Conservation (phyloP, 2,329 filamentous ascomycete genomes). For the Pseudocercospora macadamiae region DNA sequence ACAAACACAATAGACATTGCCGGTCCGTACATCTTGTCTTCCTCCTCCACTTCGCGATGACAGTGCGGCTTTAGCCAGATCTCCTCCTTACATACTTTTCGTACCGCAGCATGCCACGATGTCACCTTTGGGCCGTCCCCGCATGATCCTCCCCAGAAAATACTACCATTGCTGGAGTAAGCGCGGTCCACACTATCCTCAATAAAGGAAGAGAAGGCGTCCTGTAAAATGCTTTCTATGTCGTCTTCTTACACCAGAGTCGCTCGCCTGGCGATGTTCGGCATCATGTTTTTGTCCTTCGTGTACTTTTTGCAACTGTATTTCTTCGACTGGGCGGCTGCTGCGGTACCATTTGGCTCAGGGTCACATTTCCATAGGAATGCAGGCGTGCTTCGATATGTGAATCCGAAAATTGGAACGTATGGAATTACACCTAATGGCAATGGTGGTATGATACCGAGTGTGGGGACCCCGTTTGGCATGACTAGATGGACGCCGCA, state of each 20-base stretch:
- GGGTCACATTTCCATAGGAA: slow-evolving; percentile 28
- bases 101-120: background rate
- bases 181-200: too few relatives aligned
- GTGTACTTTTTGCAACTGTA: slow-evolving; percentile 2
- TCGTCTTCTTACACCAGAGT: background rate
- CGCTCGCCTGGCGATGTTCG: background rate
- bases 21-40: too few relatives aligned
- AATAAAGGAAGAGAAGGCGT: too few relatives aligned
- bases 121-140: too few relatives aligned
- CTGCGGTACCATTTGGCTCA: background rate
- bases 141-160: too few relatives aligned
- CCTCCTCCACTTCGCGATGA: too few relatives aligned
- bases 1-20: too few relatives aligned
- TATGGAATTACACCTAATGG: slow-evolving; percentile 38
- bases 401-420: slow-evolving; percentile 39
- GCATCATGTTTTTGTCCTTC: background rate
- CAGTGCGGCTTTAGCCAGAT: too few relatives aligned
- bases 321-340: background rate
- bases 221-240: background rate
- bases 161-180: background rate
- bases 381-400: slow-evolving; percentile 34
- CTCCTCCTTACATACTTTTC: too few relatives aligned
- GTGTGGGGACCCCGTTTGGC: slow-evolving; percentile 47
- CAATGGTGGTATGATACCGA: slow-evolving; percentile 41
- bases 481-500: slow-evolving; percentile 58